These are phyloP conservation scores for Termitomyces sp. DNA, from an alignment of 768 basidiomycete genomes.

Conservation along the genomic window DNA sequence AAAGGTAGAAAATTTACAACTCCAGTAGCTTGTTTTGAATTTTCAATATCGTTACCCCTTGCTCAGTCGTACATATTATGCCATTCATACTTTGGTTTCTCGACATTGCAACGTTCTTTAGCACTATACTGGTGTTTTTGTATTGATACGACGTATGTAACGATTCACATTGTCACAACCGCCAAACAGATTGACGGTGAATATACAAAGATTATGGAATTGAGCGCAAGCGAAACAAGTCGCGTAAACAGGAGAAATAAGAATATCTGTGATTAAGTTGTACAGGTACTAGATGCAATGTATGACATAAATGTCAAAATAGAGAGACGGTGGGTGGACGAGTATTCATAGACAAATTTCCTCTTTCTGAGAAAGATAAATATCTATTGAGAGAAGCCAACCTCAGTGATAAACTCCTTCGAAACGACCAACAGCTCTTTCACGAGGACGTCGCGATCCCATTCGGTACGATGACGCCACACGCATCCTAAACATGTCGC, in stretches of 20 bases:
- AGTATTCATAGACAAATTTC: not conserved
- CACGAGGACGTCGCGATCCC: constrained; percentile 73
- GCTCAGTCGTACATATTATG: too few relatives aligned
- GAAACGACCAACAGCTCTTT: constrained; percentile 53
- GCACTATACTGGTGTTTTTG: too few relatives aligned
- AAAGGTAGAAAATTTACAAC: too few relatives aligned
- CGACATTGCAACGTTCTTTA: too few relatives aligned
- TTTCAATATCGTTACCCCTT: too few relatives aligned
- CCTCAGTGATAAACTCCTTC: constrained; percentile 62
- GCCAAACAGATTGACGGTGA: too few relatives aligned
- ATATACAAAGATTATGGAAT: too few relatives aligned
- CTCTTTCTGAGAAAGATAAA: not conserved
- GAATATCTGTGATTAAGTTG: constrained; percentile 1
- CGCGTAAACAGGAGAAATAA: not conserved
- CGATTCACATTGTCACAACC: too few relatives aligned
- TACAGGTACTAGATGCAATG: not conserved
- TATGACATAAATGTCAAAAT: not conserved
- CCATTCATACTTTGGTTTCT: too few relatives aligned
- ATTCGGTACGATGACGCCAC: constrained; percentile 80
- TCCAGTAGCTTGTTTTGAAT: too few relatives aligned
- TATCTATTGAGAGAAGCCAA: constrained; percentile 21
- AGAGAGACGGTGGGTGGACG: not conserved
- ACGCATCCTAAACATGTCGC: constrained; percentile 74
- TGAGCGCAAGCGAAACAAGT: not conserved
- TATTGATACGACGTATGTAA: too few relatives aligned